Evolutionary conservation across 768 basidiomycete species (phyloP), one percentile per base, ranked within the genome.

Genomic region (Mycena maculata): DNA sequence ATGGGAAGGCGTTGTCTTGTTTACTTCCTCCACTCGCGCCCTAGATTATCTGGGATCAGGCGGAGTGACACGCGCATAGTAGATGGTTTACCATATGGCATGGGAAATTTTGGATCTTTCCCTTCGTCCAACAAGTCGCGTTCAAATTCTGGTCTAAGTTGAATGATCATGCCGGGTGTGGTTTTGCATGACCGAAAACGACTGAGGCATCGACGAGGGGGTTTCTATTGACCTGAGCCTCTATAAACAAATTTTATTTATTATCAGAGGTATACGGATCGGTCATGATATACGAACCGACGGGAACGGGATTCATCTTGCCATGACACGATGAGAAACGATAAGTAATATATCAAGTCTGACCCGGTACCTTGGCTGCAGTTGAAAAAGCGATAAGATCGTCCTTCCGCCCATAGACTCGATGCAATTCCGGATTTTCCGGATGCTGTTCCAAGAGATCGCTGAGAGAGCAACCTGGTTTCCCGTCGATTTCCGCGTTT

Each of bases 361-460:
- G 4, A 23, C 10, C 18, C 27, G 25, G 22, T 28, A 68, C 66
- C 60, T 68, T 68, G 20, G 36, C 16, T 22, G 25, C 60, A 11
- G 4, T 52, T 0, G 66, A 63, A 5, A 68, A 47, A 15, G 16
- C 18, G 31, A 68, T 44, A 1, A 58, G 10, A 12, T 63, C 66
- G 27, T 68, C 66, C n/a, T 58, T 57, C 13, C 66, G 53, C n/a
- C 60, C 61, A 47, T 53, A 68, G 1, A 68, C 13, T 2, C 66
- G 66, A 53, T 62, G 60, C 42, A 68, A 23, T 3, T 58, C 47
- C 9, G 55, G 39, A 1, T 68, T 58, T 20, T 50, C 39, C 6
- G 66, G 60, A 63, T 68, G 66, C 41, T 54, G 54, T 30, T 68
- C 66, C 39, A 68, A 20, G 23, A 68, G 56, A 41, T 68, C 66